Base-by-base conservation (phyloP, 2,329 filamentous ascomycete genomes). In the Elsinoe australis region DNA sequence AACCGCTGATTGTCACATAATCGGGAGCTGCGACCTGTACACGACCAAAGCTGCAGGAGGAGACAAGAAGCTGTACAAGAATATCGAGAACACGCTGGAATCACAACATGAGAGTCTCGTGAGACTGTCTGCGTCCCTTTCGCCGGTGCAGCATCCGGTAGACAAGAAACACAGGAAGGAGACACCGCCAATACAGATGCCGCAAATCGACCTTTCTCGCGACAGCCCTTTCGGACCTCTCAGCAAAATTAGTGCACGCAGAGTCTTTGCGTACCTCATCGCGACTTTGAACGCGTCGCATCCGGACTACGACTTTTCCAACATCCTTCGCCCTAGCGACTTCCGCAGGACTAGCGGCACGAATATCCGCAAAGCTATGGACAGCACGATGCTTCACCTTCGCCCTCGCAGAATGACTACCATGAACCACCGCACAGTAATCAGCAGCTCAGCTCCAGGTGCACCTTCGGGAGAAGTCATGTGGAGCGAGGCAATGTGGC, bases 41-140 rank as follows among this genome's bases (percentile, higher is more conserved):
- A 96, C 90, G 7, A 95, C 89, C 19, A 98, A 98, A 68, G 89
- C 92, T 22, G 88, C 90, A 49, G 88, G 89, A 36, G 83, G 83
- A 54, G 92, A 98, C 65, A 95, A 95, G 77, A 96, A 96, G 64
- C 74, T 98, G 6, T 95, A 95, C 74, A 94, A 89, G 68, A 86
- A 83, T 63, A 96, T 98, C 62, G 89, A 95, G 64, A 81, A 85
- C 61, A 88, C 86, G 22, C 79, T 98, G 51, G 88, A 94, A 65
- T 85, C 85, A 29, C 87, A 95, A 66, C 88, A 96, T 74, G 85
- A 88, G 57, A 86, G 88, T 5, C 78, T 94, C 1, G 74, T 95
- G 42, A 84, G 87, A 54, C 78, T 95, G 21, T 89, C 90, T 22
- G 86, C 87, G 14, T 89, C 86, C 39, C 75, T 96, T 15, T 94